Evolutionary conservation across 2,329 filamentous ascomycete genomes (phyloP), one percentile per base, ranked within the genome.

Genomic region (Cladophialophora bantiana): DNA sequence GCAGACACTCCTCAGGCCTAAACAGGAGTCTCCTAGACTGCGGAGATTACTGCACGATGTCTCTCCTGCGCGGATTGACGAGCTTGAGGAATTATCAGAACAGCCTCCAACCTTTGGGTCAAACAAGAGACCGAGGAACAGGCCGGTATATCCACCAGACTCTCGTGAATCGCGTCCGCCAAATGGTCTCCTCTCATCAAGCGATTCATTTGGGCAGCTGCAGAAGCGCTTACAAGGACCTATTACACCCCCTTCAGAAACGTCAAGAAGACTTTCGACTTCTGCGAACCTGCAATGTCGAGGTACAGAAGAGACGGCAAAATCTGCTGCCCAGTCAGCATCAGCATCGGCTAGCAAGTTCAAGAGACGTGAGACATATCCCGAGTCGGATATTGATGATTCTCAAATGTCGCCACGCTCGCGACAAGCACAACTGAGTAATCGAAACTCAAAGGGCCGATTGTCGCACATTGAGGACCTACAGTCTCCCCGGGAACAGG

Each of bases 321-420:
- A 40, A 26, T 36, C 53, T 15, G 18, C 62, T 53, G 54, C 32
- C 56, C 62, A 57, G 36, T 32, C 15, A 6, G 60, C 64, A 31
- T 69, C 70, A 9, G 32, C 50, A 20, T 71, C 70, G 32, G 67
- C 65, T 7, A 55, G 59, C 31, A 73, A 71, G 52, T 73, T 73
- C 61, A 70, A 69, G 50, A 60, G 69, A 12, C 38, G 38, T 4
- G 62, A 70, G 56, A 34, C 65, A 10, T 72, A 58, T n/a, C 68
- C 69, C 3, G 68, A 68, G 38, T 73, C 71, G 31, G 71, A 73
- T 31, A 73, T 73, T 31, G 71, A 73, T 45, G 71, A 73, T 42
- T 71, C 70, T 3, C 71, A 73, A 40, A 72, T 73, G 71, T 71
- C 71, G 54, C 71, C 71, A 15, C 59, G 68, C 32, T 71, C 70